Conservation (phyloP, 164 flowering plant genomes). For the Magnolia kwangsiensis region DNA sequence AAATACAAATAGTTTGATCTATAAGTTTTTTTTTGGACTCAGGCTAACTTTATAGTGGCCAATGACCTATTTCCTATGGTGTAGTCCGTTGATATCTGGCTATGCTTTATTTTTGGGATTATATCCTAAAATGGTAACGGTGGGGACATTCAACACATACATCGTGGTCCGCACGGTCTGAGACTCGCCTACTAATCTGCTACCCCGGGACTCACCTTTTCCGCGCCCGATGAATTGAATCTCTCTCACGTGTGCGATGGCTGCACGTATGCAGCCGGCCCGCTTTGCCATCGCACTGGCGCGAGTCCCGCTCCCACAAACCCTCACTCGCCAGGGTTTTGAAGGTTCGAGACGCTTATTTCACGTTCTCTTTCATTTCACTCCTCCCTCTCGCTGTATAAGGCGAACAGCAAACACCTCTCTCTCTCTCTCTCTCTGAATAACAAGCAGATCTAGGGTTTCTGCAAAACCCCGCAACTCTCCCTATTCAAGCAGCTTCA, state of each 20-base stretch:
- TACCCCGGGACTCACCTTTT: background rate
- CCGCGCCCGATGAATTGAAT: background rate
- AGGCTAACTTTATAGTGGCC: no score
- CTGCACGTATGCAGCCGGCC: background rate
- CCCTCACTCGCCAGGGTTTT: background rate
- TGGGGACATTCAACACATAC: no score
- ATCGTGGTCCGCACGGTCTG: no score
- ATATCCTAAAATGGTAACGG: no score
- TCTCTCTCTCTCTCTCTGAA: background rate
- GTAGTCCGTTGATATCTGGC: no score
- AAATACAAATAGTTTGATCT: no score
- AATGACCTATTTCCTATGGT: no score
- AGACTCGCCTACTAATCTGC: no score
- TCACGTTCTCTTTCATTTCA: background rate
- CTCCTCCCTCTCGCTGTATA: background rate
- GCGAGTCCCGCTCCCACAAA: background rate
- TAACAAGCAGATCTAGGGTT: conserved; percentile 1
- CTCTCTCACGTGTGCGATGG: background rate
- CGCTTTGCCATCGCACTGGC: background rate
- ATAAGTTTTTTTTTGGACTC: no score
- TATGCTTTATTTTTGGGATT: no score
- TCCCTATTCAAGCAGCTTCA: background rate
- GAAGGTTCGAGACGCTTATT: background rate
- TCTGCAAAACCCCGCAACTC: background rate
- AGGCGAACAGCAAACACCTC: no score